These are phyloP conservation scores for Ophiostoma australiae DNA, from an alignment of 2,329 filamentous ascomycete species.

Conservation along the genomic window DNA sequence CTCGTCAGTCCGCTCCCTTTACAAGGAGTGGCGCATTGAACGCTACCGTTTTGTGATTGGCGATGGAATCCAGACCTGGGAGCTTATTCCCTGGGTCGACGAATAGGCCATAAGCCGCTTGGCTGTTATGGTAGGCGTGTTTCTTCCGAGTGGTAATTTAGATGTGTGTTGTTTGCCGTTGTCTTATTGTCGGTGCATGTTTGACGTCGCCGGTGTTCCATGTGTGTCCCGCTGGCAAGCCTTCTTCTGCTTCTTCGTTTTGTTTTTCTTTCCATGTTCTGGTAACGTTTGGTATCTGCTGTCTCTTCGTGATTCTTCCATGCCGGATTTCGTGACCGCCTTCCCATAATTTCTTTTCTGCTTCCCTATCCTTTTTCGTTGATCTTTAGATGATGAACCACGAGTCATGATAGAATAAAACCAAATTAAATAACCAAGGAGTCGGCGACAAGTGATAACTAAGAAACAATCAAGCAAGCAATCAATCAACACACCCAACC, in stretches of 20 bases:
- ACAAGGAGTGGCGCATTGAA: constrained; percentile 64
- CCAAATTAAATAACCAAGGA: not conserved
- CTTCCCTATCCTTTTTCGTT: not conserved
- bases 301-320: not conserved
- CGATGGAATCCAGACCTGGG: constrained; percentile 61
- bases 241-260: not conserved
- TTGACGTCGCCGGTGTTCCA: not conserved
- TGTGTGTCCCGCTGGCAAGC: too few relatives aligned
- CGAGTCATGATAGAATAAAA: constrained; percentile 1
- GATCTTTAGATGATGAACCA: not conserved
- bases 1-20: constrained; percentile 59
- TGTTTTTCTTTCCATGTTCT: not conserved
- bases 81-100: constrained; percentile 53
- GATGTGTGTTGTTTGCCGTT: not conserved
- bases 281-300: not conserved
- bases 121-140: not conserved
- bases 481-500: not conserved
- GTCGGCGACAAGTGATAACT: too few relatives aligned
- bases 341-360: not conserved
- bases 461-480: not conserved
- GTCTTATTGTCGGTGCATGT: not conserved
- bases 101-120: not conserved
- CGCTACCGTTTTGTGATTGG: constrained; percentile 64
- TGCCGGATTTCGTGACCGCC: not conserved
- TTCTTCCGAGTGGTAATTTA: not conserved